Evolutionary conservation across 1,284 basidiomycete species (phyloP).

Genomic region (Sanghuangporus weigelae): DNA sequence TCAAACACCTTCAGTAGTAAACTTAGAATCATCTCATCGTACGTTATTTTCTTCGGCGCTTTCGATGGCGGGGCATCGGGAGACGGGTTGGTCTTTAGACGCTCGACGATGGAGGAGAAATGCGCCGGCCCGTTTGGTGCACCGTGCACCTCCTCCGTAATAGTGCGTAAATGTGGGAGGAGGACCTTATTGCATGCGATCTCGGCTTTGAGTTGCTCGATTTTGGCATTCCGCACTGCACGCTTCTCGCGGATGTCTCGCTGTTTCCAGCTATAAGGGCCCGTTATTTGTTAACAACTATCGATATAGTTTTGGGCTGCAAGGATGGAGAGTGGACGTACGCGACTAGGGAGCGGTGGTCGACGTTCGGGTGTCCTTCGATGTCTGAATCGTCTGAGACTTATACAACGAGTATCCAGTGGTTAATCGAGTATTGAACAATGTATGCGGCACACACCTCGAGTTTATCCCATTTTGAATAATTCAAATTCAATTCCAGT

Average conservation of each 20-base stretch:
- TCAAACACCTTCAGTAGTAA: conserved; percentile 76
- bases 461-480: conserved; percentile 97
- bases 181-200: conserved; percentile 81
- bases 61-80: conserved; percentile 74
- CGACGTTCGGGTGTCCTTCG: conserved; percentile 97
- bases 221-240: conserved; percentile 73
- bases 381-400: conserved; percentile 99
- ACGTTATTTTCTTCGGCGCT: conserved; percentile 77
- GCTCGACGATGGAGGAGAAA: conserved; percentile 69
- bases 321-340: conserved; percentile 27
- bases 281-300: no score
- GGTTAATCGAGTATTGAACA: conserved; percentile 5
- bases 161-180: conserved; percentile 58
- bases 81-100: conserved; percentile 72
- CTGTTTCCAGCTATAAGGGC: conserved; percentile 91
- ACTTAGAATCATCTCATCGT: conserved; percentile 89
- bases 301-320: no score
- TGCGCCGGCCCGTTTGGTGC: conserved; percentile 37
- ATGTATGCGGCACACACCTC: conserved; percentile 55
- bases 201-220: conserved; percentile 72
- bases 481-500: conserved; percentile 54
- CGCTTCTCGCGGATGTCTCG: conserved; percentile 98
- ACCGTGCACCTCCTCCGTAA: conserved; percentile 42
- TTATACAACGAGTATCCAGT: conserved; percentile 33
- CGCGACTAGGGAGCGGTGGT: conserved; percentile 84